Percentiles rank a stretch among this genome's conserved stretches.
These are phyloP conservation scores for Ascochyta lentis DNA, from an alignment of 2,329 filamentous ascomycete species.

Conservation along the genomic window DNA sequence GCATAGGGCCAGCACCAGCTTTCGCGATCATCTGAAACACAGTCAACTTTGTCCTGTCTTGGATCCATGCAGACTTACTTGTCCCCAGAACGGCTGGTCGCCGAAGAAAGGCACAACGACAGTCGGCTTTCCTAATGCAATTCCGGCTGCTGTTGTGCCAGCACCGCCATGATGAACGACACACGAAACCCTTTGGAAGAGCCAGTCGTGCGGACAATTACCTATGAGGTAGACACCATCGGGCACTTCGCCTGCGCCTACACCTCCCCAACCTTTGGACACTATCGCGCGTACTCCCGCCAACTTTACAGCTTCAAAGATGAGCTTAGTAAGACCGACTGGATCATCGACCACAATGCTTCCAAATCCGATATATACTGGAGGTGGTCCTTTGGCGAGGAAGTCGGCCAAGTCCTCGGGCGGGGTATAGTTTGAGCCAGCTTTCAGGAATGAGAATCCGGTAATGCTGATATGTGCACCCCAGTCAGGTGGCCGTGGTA, in stretches of 20 bases:
- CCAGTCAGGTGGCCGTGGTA: conserved; percentile 36
- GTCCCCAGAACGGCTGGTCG: conserved; percentile 64
- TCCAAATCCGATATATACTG: conserved; percentile 65
- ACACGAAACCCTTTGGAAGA: conserved; percentile 62
- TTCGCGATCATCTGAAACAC: conserved; percentile 54
- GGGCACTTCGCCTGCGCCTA: conserved; percentile 45
- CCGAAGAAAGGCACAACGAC: conserved; percentile 65
- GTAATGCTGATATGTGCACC: conserved; percentile 46
- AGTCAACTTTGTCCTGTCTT: neutral
- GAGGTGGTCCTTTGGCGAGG: conserved; percentile 57
- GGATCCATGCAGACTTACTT: neutral
- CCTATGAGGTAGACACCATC: conserved; percentile 58
- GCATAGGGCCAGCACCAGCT: conserved; percentile 58
- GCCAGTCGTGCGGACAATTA: conserved; percentile 64
- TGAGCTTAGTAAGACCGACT: conserved; percentile 51
- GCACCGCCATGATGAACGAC: conserved; percentile 68
- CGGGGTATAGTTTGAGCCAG: conserved; percentile 49
- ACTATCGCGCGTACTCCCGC: conserved; percentile 56
- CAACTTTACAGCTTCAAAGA: conserved; percentile 57
- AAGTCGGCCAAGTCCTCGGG: conserved; percentile 52
- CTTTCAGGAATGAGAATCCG: conserved; percentile 56
- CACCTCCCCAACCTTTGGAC: conserved; percentile 61
- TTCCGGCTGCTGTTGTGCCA: conserved; percentile 64
- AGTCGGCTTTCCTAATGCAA: conserved; percentile 60
- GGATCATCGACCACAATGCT: conserved; percentile 63